Conservation (phyloP, 2,329 filamentous ascomycete genomes). For the Dryadomyces sulphureus region DNA sequence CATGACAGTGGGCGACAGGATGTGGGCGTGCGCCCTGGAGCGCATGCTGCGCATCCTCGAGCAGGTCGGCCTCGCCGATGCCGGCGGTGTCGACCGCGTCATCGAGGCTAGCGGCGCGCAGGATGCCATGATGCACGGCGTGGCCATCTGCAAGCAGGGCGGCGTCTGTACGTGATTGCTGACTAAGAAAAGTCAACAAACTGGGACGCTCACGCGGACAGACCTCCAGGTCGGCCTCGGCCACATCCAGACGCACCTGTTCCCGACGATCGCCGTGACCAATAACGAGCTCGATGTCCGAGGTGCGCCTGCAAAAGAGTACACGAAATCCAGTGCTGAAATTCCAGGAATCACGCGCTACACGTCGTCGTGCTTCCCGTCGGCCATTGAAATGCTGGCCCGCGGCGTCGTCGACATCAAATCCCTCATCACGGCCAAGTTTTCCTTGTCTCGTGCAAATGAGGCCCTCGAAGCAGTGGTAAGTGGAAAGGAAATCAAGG, state of each 20-base stretch:
- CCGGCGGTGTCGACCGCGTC: constrained; percentile 55
- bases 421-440: constrained; percentile 61
- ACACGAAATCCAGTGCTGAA: neutral
- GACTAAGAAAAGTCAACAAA: neutral
- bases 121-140: constrained; percentile 57
- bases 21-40: neutral
- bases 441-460: constrained; percentile 70
- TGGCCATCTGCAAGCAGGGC: constrained; percentile 45
- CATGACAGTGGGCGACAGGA: constrained; percentile 2
- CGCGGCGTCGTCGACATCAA: constrained; percentile 65
- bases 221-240: constrained; percentile 78
- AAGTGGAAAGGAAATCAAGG: constrained; percentile 61
- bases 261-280: constrained; percentile 83
- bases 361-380: constrained; percentile 70
- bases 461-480: constrained; percentile 77
- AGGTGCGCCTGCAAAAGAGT: constrained; percentile 34
- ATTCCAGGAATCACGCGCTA: constrained; percentile 51
- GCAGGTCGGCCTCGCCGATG: constrained; percentile 38
- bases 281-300: constrained; percentile 76
- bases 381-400: constrained; percentile 63
- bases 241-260: constrained; percentile 58
- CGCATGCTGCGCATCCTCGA: constrained; percentile 35
- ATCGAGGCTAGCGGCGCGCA: constrained; percentile 71
- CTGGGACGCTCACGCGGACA: neutral
- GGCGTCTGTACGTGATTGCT: neutral